Conservation (phyloP, 2,329 filamentous ascomycete species). For the Trichoderma lentiforme region DNA sequence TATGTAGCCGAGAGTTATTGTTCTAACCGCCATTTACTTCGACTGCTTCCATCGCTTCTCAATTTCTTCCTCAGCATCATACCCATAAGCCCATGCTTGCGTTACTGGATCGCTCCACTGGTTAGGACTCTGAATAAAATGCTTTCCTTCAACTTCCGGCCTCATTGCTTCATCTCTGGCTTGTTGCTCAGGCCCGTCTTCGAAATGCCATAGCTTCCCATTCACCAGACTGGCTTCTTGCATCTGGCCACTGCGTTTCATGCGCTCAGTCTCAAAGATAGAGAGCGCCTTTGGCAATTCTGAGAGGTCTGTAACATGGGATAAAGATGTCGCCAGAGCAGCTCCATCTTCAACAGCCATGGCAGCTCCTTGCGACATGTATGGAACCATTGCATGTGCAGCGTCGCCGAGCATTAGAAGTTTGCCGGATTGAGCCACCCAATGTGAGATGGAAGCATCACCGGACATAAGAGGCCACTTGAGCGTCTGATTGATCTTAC, state of each 20-base stretch:
- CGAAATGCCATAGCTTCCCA: conserved; percentile 45
- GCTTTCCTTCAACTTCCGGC: conserved; percentile 37
- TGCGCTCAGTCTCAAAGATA: conserved; percentile 38
- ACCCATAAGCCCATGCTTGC: conserved; percentile 47
- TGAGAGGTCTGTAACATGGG: conserved; percentile 24
- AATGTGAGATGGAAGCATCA: conserved; percentile 25
- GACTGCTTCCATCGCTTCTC: background rate
- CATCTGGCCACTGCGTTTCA: conserved; percentile 36
- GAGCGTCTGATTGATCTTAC: conserved; percentile 32
- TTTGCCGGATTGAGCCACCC: conserved; percentile 30
- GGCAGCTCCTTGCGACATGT: conserved; percentile 43
- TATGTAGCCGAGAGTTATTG: background rate
- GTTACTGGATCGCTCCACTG: conserved; percentile 48
- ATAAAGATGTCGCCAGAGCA: conserved; percentile 34
- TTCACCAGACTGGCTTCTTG: conserved; percentile 46
- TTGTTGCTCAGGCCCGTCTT: conserved; percentile 40
- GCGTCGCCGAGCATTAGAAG: conserved; percentile 41
- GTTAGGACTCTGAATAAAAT: conserved; percentile 41
- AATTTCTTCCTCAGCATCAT: conserved; percentile 39
- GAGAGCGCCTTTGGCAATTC: conserved; percentile 33
- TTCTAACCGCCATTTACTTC: background rate
- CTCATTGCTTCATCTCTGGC: conserved; percentile 41
- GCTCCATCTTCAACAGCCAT: conserved; percentile 44
- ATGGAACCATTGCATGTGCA: conserved; percentile 43
- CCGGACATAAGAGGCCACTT: conserved; percentile 35